phyloP scores from a whole-genome alignment of 2,329 filamentous ascomycete genomes.

The Venturia oleaginea region DNA sequence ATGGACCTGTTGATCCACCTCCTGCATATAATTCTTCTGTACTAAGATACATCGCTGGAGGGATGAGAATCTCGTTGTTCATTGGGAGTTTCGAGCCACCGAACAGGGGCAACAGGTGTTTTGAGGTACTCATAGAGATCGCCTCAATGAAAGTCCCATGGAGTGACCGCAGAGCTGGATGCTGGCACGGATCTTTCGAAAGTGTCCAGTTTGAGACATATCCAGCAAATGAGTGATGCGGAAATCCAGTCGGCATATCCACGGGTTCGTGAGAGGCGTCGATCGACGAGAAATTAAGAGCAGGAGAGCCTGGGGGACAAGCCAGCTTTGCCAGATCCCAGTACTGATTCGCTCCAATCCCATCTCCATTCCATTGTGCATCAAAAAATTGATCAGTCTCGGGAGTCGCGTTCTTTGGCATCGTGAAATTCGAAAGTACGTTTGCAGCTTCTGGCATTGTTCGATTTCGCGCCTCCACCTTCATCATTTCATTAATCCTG shows the following conservation, averaged over 20 bases:
- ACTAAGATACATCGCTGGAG: conserved; percentile 41
- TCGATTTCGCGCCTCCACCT: conserved; percentile 23
- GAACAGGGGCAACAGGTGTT: conserved; percentile 40
- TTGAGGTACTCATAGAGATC: conserved; percentile 33
- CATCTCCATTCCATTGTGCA: conserved; percentile 24
- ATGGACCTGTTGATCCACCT: conserved; percentile 25
- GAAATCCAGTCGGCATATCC: conserved; percentile 23
- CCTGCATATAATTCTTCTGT: conserved; percentile 34
- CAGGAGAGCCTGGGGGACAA: conserved; percentile 31
- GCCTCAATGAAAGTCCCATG: conserved; percentile 43
- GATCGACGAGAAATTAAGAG: conserved; percentile 25
- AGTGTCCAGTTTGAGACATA: conserved; percentile 40
- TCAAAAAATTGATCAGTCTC: conserved; percentile 14
- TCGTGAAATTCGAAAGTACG: conserved; percentile 25
- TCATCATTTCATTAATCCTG: conserved; percentile 26
- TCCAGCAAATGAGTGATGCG: conserved; percentile 30
- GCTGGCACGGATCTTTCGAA: conserved; percentile 36
- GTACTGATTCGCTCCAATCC: conserved; percentile 25
- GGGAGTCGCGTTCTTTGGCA: conserved; percentile 14
- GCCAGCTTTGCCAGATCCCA: conserved; percentile 35
- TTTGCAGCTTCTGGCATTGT: conserved; percentile 22
- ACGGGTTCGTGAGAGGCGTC: conserved; percentile 31
- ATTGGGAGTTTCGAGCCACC: conserved; percentile 40
- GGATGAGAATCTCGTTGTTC: conserved; percentile 45
- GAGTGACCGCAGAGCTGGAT: conserved; percentile 35